Evolutionary conservation across 2,329 filamentous ascomycete species (phyloP).

Genomic region (Scopulariopsis brevicaulis): DNA sequence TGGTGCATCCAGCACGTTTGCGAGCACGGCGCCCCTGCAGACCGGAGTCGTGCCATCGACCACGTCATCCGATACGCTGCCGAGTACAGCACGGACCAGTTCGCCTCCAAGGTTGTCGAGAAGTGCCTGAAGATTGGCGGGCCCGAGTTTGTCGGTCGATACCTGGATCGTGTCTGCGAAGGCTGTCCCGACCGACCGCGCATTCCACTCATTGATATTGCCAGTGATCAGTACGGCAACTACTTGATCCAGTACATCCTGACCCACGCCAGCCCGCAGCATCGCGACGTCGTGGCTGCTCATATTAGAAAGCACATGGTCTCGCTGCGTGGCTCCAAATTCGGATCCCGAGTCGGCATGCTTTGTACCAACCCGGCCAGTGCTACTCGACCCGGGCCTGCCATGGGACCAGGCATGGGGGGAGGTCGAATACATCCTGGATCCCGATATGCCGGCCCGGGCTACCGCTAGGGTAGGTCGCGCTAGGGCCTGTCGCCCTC

Average conservation of each 20-base stretch:
- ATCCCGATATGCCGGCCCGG: conserved; percentile 41
- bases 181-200: conserved; percentile 82
- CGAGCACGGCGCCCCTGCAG: conserved; percentile 83
- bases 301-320: conserved; percentile 99
- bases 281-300: conserved; percentile 83
- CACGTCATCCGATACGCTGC: conserved; percentile 89
- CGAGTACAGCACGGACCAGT: conserved; percentile 98
- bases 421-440: conserved; percentile 44
- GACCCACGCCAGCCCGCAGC: conserved; percentile 74
- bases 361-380: conserved; percentile 93
- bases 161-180: conserved; percentile 89
- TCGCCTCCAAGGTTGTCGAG: conserved; percentile 97
- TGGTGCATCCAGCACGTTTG: conserved; percentile 99
- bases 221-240: conserved; percentile 97
- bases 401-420: conserved; percentile 53
- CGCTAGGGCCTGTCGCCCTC: conserved; percentile 2
- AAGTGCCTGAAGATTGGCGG: conserved; percentile 98
- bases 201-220: conserved; percentile 95
- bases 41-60: conserved; percentile 87
- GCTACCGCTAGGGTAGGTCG: conserved; percentile 36
- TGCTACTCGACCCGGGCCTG: conserved; percentile 78
- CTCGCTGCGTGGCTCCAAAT: conserved; percentile 94
- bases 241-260: conserved; percentile 97
- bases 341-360: conserved; percentile 96
- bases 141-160: conserved; percentile 79